Evolutionary conservation across 73 alveolate species (phyloP).

Genomic region (Halteria grandinella): DNA sequence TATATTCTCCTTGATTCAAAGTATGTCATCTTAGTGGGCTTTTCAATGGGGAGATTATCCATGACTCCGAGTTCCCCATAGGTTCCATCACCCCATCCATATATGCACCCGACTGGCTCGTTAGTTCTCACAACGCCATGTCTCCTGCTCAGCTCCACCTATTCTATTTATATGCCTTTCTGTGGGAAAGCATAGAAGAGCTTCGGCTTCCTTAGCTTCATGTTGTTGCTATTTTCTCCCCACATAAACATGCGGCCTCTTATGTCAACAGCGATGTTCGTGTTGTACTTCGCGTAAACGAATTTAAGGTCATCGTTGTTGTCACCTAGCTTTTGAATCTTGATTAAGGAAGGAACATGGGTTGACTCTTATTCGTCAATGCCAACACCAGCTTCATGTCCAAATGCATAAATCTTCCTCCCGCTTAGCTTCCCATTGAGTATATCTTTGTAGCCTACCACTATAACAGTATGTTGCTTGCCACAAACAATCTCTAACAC

Average conservation of each 20-base stretch:
- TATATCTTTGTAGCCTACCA: not conserved
- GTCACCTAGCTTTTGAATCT: not conserved
- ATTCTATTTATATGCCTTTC: not conserved
- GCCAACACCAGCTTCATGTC: constrained; percentile 27
- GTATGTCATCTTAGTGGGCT: constrained; percentile 5
- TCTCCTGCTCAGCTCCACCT: constrained; percentile 20
- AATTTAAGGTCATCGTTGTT: not conserved
- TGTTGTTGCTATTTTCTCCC: constrained; percentile 38
- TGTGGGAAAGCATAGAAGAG: not conserved
- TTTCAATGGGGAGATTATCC: constrained; percentile 19
- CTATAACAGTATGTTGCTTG: constrained; percentile 9
- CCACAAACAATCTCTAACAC: too few relatives aligned
- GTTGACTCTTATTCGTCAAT: not conserved
- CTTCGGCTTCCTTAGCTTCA: constrained; percentile 38
- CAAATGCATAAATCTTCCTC: constrained; percentile 20
- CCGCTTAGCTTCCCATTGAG: not conserved
- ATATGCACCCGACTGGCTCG: constrained; percentile 4
- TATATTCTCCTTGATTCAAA: not conserved
- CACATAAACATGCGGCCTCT: constrained; percentile 10
- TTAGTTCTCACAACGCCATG: constrained; percentile 42
- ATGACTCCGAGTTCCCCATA: constrained; percentile 53
- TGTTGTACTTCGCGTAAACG: constrained; percentile 15
- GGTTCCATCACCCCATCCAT: constrained; percentile 66
- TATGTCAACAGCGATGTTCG: not conserved
- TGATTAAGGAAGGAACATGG: constrained; percentile 9